Conservation (phyloP, 768 basidiomycete species). For the Leucosporidium scottii region DNA sequence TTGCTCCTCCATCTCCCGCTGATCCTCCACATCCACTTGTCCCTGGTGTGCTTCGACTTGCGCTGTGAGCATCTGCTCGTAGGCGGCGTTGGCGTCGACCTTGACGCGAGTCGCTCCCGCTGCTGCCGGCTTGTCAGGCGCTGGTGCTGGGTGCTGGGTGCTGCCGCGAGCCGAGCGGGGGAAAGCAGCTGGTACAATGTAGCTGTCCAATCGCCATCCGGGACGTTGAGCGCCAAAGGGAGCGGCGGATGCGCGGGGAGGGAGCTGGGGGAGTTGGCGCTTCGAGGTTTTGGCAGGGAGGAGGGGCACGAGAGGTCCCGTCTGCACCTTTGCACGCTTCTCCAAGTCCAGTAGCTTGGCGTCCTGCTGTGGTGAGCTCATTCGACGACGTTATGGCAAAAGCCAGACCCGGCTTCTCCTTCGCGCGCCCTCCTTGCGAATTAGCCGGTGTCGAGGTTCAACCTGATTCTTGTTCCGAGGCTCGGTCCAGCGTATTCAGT, state of each 20-base stretch:
- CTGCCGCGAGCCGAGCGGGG: not conserved
- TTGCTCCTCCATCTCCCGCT: slow-evolving; percentile 1
- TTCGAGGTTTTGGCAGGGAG: not conserved
- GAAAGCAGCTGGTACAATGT: slow-evolving; percentile 7
- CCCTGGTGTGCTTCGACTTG: not conserved
- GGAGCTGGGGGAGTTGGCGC: slow-evolving; percentile 1
- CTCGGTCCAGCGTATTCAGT: no score
- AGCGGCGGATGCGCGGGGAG: not conserved
- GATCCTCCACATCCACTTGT: not conserved
- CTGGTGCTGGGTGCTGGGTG: not conserved
- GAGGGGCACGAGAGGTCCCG: not conserved
- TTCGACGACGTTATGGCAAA: no score
- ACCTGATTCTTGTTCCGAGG: no score
- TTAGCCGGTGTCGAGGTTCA: no score
- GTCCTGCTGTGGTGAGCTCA: no score
- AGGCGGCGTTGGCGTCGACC: not conserved
- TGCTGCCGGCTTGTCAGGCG: not conserved
- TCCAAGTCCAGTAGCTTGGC: not conserved
- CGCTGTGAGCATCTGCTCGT: not conserved
- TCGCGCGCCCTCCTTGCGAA: no score
- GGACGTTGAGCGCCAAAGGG: not conserved
- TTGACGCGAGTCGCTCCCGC: not conserved
- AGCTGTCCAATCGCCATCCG: slow-evolving; percentile 5
- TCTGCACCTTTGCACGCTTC: not conserved
- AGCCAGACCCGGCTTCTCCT: no score